Conservation (phyloP, 306 rosid genomes). For the Prunus persica region Prunus_persica_NCBIv2 NC_034009.1:47256501-47257000, state of each 20-base stretch:
- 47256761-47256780: not conserved
- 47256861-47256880: no score
- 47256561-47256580: slow-evolving; percentile 34
- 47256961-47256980: not conserved
- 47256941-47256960: not conserved
- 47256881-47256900: not conserved
- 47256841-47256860: not conserved
- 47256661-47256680: not conserved
- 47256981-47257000: not conserved
- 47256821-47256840: not conserved
- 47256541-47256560: slow-evolving; percentile 37
- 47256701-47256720: not conserved
- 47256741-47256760: not conserved
- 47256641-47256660: slow-evolving; percentile 32
- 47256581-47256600: slow-evolving; percentile 23
- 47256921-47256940: not conserved
- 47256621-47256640: slow-evolving; percentile 43
- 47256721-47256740: not conserved
- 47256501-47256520: slow-evolving; percentile 55
- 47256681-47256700: not conserved
- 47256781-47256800: not conserved
- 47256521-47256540: slow-evolving; percentile 31
- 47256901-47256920: not conserved
- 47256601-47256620: slow-evolving; percentile 28
- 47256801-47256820: not conserved